Conservation (phyloP, 305 asterid genomes). For the Fraxinus platypoda region DNA sequence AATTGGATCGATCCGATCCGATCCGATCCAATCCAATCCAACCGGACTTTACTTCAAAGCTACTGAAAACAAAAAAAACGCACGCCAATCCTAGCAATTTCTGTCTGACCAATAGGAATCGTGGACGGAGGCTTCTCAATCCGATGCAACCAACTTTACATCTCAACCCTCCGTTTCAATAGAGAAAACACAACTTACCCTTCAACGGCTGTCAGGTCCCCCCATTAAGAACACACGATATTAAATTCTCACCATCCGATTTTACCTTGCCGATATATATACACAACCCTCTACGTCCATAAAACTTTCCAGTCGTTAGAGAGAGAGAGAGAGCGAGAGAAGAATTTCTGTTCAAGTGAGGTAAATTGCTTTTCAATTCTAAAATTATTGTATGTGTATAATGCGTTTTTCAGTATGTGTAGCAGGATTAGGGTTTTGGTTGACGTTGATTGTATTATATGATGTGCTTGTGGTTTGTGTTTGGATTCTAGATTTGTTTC, state of each 20-base stretch:
- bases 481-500: background rate
- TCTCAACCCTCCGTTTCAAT: conserved; percentile 31
- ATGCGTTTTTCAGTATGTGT: background rate
- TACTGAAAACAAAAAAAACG: background rate
- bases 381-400: background rate
- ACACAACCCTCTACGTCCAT: accelerated
- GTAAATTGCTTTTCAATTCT: conserved; percentile 12
- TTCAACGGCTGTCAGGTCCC: conserved; percentile 33
- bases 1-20: too few relatives aligned
- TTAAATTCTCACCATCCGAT: conserved; percentile 40
- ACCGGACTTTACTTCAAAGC: too few relatives aligned
- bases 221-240: conserved; percentile 31
- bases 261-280: conserved; percentile 29
- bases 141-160: conserved; percentile 27
- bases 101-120: conserved; percentile 31
- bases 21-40: too few relatives aligned
- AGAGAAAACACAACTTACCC: conserved; percentile 47
- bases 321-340: conserved; percentile 15
- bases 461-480: background rate
- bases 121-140: conserved; percentile 16
- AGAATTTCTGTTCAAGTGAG: background rate
- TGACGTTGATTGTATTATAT: background rate
- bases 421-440: background rate
- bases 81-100: background rate
- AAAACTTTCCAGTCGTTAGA: conserved; percentile 22